Base-by-base conservation (phyloP, 1,284 basidiomycete species). In the Heterobasidion annosum region DNA sequence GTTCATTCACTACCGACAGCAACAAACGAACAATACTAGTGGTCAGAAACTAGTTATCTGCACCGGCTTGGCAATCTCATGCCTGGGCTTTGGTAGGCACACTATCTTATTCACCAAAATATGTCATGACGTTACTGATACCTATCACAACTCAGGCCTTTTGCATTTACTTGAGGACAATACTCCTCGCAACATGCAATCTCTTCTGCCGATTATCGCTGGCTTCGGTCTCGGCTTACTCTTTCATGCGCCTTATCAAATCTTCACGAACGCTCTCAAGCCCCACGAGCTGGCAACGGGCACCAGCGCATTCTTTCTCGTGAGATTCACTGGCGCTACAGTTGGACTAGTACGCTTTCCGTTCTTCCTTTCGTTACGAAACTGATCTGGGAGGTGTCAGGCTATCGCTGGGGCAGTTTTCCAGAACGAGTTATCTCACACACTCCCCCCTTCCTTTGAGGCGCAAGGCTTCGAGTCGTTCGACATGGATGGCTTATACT, bases 251-350 rank as follows among this genome's bases (percentile, higher is more conserved):
- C 89, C 88, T 8, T 89, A 88, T 63, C 86, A 89, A 64, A 76
- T 89, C 13, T 87, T 91, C 65, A 79, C 78, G 47, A 76, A 74
- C 57, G 78, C 83, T 15, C 67, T 91, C 42, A 73, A 77, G 57
- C 77, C 81, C 9, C 70, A 75, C 50, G 82, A 89, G 60, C 69
- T 89, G 54, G 86, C 88, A n/a, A 77, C 82, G 45, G 85, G 85
- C 33, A 91, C 88, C 12, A 84, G 86, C 64, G 88, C 87, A 19
- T 91, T 91, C 65, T 91, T 91, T 67, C 74, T 91, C 54, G 85
- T 90, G 48, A 76, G 88, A 46, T 91, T 91, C 68, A 91, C 88
- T 42, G 88, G 88, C 13, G 85, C 88, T 34, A 89, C 88, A 4
- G 74, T 85, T 50, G 88, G 89, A 57, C 67, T 91, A 69, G 88